Evolutionary conservation across 306 rosid species (phyloP).

Genomic region (Vigna unguiculata): DNA sequence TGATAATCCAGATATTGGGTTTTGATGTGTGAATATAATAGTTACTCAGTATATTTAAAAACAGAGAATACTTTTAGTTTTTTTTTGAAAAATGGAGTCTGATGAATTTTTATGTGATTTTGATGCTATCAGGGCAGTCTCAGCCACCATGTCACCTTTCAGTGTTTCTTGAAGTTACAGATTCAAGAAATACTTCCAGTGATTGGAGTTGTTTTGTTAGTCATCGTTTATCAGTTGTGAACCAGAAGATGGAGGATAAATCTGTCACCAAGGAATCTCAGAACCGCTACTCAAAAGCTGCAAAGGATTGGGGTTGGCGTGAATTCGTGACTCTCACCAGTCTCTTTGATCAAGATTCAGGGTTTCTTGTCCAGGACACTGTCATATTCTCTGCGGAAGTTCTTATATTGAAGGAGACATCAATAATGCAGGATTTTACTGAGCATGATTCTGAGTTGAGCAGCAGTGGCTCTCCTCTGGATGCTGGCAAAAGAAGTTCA

Average conservation of each 20-base stretch:
- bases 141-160: constrained; percentile 99
- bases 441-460: constrained; percentile 67
- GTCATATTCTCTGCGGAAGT: constrained; percentile 99
- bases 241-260: constrained; percentile 91
- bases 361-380: constrained; percentile 94
- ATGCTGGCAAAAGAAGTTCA: constrained; percentile 70
- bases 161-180: constrained; percentile 98
- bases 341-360: constrained; percentile 99
- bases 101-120: constrained; percentile 55
- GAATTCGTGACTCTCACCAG: constrained; percentile 99
- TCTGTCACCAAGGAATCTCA: constrained; percentile 99
- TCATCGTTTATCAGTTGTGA: constrained; percentile 94
- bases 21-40: constrained; percentile 1
- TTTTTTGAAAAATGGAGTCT: constrained; percentile 46
- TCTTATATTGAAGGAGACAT: constrained; percentile 94
- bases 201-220: constrained; percentile 99
- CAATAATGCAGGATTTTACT: constrained; percentile 83
- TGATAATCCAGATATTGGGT: constrained; percentile 36
- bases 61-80: constrained; percentile 26
- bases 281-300: constrained; percentile 99
- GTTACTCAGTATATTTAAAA: constrained; percentile 42
- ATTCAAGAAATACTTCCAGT: constrained; percentile 91
- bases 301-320: constrained; percentile 99
- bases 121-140: constrained; percentile 96
- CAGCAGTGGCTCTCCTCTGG: constrained; percentile 59